Conservation (phyloP, 805 yeast species). For the Ogataea corticis region DNA sequence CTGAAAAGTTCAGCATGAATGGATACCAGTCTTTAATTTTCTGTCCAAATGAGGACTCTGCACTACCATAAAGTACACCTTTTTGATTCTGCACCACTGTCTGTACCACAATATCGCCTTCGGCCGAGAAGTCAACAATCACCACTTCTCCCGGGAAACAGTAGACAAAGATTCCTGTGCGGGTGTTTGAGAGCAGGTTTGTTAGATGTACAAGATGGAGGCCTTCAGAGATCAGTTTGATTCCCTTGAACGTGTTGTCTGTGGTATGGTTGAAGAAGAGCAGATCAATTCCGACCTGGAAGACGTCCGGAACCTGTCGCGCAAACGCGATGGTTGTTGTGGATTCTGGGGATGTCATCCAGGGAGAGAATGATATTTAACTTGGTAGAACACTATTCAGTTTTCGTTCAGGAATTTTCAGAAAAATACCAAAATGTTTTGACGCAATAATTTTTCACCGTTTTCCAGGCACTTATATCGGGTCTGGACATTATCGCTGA, state of each 20-base stretch:
- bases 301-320: slow-evolving; percentile 13
- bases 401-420: no score
- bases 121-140: slow-evolving; percentile 29
- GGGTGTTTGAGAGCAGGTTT: slow-evolving; percentile 35
- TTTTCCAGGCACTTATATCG: no score
- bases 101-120: slow-evolving; percentile 18
- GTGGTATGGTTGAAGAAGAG: slow-evolving; percentile 21
- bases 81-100: slow-evolving; percentile 10
- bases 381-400: no score
- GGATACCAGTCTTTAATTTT: slow-evolving; percentile 11
- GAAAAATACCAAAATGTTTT: no score
- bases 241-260: slow-evolving; percentile 38
- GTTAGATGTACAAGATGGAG: slow-evolving; percentile 58
- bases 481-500: no score
- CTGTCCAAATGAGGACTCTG: background rate
- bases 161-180: slow-evolving; percentile 41
- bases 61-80: slow-evolving; percentile 2
- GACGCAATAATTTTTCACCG: no score
- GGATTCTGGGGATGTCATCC: no score
- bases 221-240: slow-evolving; percentile 52
- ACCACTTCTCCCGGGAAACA: slow-evolving; percentile 32
- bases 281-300: slow-evolving; percentile 27
- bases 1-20: slow-evolving; percentile 24
- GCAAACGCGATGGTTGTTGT: slow-evolving; percentile 17
- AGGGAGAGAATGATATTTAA: no score